A percentile compares a stretch with the other conserved stretches of the same genome.
phyloP scores from a whole-genome alignment of 2,329 filamentous ascomycete species.

The Fusarium sulawesiense region DNA sequence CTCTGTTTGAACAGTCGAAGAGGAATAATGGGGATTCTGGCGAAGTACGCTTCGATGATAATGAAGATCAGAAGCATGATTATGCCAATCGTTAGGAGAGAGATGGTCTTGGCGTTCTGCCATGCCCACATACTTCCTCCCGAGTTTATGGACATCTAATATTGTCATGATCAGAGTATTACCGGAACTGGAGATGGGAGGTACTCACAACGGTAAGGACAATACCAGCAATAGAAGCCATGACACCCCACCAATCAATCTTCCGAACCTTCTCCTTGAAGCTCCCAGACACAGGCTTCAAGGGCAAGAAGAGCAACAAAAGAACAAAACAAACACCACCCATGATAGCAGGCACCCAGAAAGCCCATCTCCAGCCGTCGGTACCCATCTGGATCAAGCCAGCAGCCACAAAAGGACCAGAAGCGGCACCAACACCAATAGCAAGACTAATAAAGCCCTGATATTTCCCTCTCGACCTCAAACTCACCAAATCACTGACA shows the following conservation, averaged over 20 bases:
- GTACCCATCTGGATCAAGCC: neutral
- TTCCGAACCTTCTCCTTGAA: neutral
- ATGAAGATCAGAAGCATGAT: slow-evolving; percentile 71
- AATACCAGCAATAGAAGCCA: neutral
- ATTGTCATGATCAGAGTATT: neutral
- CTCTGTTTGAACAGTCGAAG: neutral
- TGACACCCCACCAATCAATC: neutral
- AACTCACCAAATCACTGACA: neutral
- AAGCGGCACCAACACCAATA: neutral
- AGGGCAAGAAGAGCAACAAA: neutral
- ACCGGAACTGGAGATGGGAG: too few relatives aligned
- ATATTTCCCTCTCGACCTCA: slow-evolving; percentile 52
- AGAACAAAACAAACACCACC: neutral
- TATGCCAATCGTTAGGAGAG: slow-evolving; percentile 76
- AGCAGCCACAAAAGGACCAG: neutral
- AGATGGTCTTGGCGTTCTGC: slow-evolving; percentile 76
- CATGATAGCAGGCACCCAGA: neutral
- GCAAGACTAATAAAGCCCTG: neutral
- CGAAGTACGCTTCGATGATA: slow-evolving; percentile 75
- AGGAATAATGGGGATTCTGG: slow-evolving; percentile 81
- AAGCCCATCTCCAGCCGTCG: neutral
- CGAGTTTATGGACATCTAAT: neutral
- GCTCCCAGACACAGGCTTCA: neutral
- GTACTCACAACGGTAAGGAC: neutral
- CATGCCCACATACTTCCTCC: slow-evolving; percentile 59